These are phyloP conservation scores for Nasturtium officinale DNA, from an alignment of 345 rosid genomes.

Conservation along the genomic window DNA sequence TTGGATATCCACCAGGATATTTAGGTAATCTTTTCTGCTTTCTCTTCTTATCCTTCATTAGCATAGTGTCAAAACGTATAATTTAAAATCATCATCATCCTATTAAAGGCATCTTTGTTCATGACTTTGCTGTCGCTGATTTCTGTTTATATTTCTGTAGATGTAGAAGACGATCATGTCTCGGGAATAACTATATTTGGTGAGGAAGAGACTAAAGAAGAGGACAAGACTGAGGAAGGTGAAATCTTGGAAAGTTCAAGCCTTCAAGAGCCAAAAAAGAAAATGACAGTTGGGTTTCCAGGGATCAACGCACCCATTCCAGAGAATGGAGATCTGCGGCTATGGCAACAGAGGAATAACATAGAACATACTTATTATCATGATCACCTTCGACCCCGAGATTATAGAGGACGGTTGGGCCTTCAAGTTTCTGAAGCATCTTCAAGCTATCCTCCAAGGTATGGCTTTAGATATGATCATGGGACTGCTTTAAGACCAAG, in stretches of 20 bases:
- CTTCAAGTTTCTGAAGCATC: constrained; percentile 59
- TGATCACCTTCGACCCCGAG: constrained; percentile 44
- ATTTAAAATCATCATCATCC: background rate
- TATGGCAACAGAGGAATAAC: constrained; percentile 39
- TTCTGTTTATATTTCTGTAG: constrained; percentile 44
- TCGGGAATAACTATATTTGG: constrained; percentile 81
- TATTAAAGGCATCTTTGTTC: background rate
- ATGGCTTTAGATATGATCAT: constrained; percentile 48
- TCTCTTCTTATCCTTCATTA: background rate
- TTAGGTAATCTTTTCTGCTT: constrained; percentile 51
- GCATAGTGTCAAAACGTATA: background rate
- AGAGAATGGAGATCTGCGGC: constrained; percentile 63
- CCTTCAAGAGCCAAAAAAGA: constrained; percentile 48
- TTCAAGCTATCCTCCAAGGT: constrained; percentile 68
- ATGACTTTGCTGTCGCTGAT: background rate
- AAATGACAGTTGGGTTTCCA: constrained; percentile 68
- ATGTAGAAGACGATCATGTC: constrained; percentile 57
- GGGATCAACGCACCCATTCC: constrained; percentile 92
- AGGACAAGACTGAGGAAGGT: constrained; percentile 65
- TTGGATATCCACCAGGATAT: constrained; percentile 98
- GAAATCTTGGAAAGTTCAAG: constrained; percentile 52
- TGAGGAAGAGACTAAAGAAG: constrained; percentile 56
- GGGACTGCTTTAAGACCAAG: constrained; percentile 41
- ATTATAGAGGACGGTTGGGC: constrained; percentile 50
- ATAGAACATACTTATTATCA: constrained; percentile 48